A percentile compares a stretch with the other conserved stretches of the same genome.
phyloP scores from a whole-genome alignment of 805 yeast genomes.

The Candida anglica region DNA sequence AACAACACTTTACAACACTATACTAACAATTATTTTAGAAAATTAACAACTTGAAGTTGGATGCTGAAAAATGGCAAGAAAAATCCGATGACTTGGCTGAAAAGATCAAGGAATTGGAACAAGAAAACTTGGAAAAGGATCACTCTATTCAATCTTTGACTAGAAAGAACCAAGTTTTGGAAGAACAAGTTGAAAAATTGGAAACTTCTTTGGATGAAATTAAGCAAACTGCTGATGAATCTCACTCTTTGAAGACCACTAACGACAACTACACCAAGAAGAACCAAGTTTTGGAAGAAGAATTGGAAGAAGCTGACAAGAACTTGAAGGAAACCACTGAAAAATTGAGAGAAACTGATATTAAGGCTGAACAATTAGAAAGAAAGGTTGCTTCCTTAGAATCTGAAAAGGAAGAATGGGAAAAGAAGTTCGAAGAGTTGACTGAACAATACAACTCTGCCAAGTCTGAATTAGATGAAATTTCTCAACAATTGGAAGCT shows the following conservation, averaged over 20 bases:
- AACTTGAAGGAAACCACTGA: conserved; percentile 90
- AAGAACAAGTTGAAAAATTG: conserved; percentile 74
- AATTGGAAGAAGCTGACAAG: conserved; percentile 84
- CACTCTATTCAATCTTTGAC: conserved; percentile 91
- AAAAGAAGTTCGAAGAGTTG: conserved; percentile 86
- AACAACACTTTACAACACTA: conserved; percentile 4
- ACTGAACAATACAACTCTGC: conserved; percentile 77
- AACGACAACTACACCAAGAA: conserved; percentile 91
- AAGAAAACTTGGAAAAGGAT: conserved; percentile 87
- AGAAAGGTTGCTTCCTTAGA: conserved; percentile 91
- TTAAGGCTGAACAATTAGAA: conserved; percentile 94
- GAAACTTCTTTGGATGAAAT: conserved; percentile 71
- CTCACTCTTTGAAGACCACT: conserved; percentile 80
- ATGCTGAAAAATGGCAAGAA: conserved; percentile 97
- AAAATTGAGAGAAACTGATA: conserved; percentile 90
- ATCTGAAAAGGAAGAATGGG: conserved; percentile 87
- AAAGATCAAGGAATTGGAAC: conserved; percentile 86
- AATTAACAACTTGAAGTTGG: conserved; percentile 83
- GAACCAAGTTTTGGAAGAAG: conserved; percentile 83
- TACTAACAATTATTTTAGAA: conserved; percentile 43
- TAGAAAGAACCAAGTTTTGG: conserved; percentile 87
- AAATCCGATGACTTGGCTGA: conserved; percentile 83
- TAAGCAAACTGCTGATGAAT: conserved; percentile 87
- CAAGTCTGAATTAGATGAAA: conserved; percentile 92
- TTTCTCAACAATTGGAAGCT: conserved; percentile 91